Conservation (phyloP, 495 filamentous ascomycete genomes). For the Neurospora tetrasperma region DNA sequence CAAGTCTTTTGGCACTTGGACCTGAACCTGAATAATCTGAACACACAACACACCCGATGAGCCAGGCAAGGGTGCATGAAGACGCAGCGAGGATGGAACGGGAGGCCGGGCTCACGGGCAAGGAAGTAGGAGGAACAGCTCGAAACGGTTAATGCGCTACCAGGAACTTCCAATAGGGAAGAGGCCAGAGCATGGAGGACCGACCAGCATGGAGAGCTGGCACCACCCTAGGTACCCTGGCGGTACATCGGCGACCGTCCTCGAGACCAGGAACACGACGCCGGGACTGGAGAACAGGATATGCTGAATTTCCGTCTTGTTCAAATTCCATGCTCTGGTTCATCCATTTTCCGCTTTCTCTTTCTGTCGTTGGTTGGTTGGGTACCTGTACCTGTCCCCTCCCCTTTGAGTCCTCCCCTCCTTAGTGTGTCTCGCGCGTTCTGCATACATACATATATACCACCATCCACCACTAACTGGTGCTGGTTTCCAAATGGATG, state of each 20-base stretch:
- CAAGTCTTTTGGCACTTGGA: background rate
- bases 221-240: background rate
- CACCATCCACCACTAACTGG: background rate
- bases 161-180: background rate
- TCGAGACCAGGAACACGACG: constrained; percentile 8
- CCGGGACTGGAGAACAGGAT: constrained; percentile 18
- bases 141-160: background rate
- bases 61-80: background rate
- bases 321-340: constrained; percentile 23
- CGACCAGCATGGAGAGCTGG: background rate
- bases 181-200: background rate
- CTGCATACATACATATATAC: background rate
- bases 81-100: constrained; percentile 6
- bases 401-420: background rate
- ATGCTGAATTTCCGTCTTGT: constrained; percentile 9
- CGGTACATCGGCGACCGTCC: background rate
- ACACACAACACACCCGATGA: background rate
- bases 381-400: background rate
- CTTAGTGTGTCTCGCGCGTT: background rate
- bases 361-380: background rate
- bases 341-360: constrained; percentile 14
- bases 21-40: background rate
- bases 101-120: background rate
- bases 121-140: background rate
- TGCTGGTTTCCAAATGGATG: background rate